Percentiles rank a stretch among this genome's conserved stretches.
These are phyloP conservation scores for Myochromella boudieri DNA, from an alignment of 768 basidiomycete genomes.

Conservation along the genomic window DNA sequence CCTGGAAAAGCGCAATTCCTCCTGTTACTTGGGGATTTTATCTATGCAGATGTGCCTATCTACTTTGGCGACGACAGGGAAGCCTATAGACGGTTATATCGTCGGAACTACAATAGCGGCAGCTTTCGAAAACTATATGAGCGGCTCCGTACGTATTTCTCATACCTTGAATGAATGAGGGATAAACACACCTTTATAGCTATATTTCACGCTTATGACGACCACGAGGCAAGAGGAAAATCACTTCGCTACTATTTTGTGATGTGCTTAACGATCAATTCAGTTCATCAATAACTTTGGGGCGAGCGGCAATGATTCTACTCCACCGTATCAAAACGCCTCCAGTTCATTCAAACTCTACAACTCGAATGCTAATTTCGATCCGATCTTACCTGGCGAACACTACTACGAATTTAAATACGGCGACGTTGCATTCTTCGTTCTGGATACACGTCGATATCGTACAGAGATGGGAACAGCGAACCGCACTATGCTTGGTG, in stretches of 20 bases:
- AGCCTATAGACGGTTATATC: constrained; percentile 63
- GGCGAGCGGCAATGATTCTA: constrained; percentile 55
- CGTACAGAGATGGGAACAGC: constrained; percentile 11
- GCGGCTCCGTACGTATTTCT: constrained; percentile 53
- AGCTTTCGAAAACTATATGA: constrained; percentile 72
- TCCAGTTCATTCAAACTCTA: constrained; percentile 60
- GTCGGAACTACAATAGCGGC: constrained; percentile 62
- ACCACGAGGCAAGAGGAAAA: constrained; percentile 55
- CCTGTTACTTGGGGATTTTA: constrained; percentile 72
- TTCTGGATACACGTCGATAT: constrained; percentile 62
- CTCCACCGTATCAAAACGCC: constrained; percentile 57
- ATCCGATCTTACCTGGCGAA: constrained; percentile 40
- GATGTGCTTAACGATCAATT: neutral
- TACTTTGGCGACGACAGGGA: constrained; percentile 59
- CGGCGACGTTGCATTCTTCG: constrained; percentile 74
- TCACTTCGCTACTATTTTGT: neutral
- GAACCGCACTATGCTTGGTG: constrained; percentile 67
- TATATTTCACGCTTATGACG: constrained; percentile 69
- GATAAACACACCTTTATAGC: constrained; percentile 46
- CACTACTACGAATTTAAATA: constrained; percentile 63
- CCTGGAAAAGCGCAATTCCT: constrained; percentile 52
- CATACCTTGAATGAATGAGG: neutral
- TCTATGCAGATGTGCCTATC: constrained; percentile 71
- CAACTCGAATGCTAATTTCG: constrained; percentile 64
- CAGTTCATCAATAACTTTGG: constrained; percentile 68